These are phyloP conservation scores for Lactarius sp. DNA, from an alignment of 768 basidiomycete species.

Conservation along the genomic window DNA sequence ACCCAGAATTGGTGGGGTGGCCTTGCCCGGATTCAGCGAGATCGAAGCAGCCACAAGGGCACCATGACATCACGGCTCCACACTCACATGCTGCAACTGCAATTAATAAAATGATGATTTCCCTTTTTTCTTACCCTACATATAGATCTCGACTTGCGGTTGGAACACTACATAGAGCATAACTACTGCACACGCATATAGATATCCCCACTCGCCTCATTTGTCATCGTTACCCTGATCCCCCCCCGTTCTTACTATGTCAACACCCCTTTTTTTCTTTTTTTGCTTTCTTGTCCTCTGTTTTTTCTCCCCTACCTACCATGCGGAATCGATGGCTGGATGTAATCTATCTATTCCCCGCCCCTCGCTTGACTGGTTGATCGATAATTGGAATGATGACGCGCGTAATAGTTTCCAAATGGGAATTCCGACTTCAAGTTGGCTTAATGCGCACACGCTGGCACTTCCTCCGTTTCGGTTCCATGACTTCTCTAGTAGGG, in stretches of 20 bases:
- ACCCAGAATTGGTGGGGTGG: conserved; percentile 26
- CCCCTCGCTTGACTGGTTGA: conserved; percentile 3
- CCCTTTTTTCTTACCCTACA: not conserved
- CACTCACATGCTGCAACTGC: not conserved
- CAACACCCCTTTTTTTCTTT: not conserved
- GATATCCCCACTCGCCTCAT: conserved; percentile 11
- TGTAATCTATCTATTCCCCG: conserved; percentile 12
- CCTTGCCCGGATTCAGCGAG: conserved; percentile 32
- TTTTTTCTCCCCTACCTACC: not conserved
- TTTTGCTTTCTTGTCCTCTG: not conserved
- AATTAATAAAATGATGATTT: conserved; percentile 2
- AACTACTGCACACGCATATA: conserved; percentile 10
- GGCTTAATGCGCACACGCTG: not conserved
- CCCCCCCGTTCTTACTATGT: not conserved
- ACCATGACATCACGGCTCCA: conserved; percentile 8
- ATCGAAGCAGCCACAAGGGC: conserved; percentile 29
- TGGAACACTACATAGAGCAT: conserved; percentile 16
- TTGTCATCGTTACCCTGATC: conserved; percentile 10
- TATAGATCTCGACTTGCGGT: not conserved
- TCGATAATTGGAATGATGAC: conserved; percentile 1
- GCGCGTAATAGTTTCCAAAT: no score
- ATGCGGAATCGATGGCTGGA: conserved; percentile 10
- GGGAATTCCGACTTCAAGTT: not conserved
- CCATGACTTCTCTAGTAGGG: not conserved
- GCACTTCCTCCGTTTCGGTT: not conserved